phyloP scores from a whole-genome alignment of 1,139 yeast genomes.

The Magnusiomyces suaveolens region DNA sequence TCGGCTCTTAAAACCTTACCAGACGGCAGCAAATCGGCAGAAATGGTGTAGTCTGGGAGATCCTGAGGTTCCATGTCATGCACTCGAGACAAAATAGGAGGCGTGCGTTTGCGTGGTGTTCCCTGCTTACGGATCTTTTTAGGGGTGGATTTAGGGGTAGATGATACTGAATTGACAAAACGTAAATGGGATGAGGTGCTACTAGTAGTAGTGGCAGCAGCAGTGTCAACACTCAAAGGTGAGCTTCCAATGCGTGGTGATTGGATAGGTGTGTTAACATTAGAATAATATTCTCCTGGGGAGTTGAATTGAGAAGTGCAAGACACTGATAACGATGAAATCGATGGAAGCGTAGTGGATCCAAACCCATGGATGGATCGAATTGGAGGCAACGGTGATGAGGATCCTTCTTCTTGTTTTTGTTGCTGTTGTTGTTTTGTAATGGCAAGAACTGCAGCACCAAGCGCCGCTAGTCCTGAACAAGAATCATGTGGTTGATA shows the following conservation, averaged over 20 bases:
- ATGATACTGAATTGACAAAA: not conserved
- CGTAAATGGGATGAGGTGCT: not conserved
- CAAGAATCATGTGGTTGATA: not conserved
- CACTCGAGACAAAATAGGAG: conserved; percentile 24
- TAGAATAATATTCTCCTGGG: not conserved
- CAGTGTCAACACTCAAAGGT: not conserved
- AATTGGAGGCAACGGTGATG: not conserved
- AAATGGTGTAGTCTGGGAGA: conserved; percentile 66
- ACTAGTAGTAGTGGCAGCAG: not conserved
- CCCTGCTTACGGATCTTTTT: too few relatives aligned
- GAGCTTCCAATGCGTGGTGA: not conserved
- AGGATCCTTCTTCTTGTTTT: too few relatives aligned
- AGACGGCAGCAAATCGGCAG: conserved; percentile 51
- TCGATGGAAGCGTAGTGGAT: conserved; percentile 12
- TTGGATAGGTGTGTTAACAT: not conserved
- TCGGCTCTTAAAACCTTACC: conserved; percentile 76
- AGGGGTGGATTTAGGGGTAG: conserved; percentile 2
- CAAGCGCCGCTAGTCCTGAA: not conserved
- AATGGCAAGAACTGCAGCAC: not conserved
- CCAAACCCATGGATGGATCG: conserved; percentile 8
- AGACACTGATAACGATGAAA: not conserved
- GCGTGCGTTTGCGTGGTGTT: conserved; percentile 5
- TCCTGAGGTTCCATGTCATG: conserved; percentile 35
- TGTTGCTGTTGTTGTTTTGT: not conserved
- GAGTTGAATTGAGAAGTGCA: not conserved